These are phyloP conservation scores for Arabis alpina DNA, from an alignment of 345 rosid genomes.

Conservation along the genomic window DNA sequence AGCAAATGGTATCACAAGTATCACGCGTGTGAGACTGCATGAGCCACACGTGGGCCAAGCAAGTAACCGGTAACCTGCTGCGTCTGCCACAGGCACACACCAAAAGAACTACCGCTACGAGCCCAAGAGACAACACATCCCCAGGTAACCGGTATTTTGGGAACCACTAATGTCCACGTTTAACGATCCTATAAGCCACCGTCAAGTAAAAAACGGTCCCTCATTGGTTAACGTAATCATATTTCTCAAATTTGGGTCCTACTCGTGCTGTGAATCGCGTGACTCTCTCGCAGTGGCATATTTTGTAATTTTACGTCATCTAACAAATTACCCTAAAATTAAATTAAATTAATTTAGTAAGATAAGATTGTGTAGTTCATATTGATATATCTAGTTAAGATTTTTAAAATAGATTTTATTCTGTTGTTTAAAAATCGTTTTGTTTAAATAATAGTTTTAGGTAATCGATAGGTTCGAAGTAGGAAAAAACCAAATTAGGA, in stretches of 20 bases:
- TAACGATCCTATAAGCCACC: not conserved
- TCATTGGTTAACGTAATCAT: conserved; percentile 37
- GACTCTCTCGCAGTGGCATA: conserved; percentile 35
- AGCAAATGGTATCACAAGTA: conserved; percentile 36
- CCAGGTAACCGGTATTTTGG: conserved; percentile 36
- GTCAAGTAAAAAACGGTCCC: conserved; percentile 17
- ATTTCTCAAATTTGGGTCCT: conserved; percentile 14
- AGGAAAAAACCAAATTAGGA: not conserved
- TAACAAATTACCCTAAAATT: not conserved
- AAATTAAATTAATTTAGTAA: not conserved
- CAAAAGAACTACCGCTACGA: conserved; percentile 27
- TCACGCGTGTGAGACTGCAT: conserved; percentile 48
- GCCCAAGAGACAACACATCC: conserved; percentile 28
- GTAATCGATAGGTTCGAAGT: not conserved
- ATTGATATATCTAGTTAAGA: not conserved
- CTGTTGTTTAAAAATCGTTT: not conserved
- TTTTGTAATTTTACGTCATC: not conserved
- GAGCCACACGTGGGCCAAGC: conserved; percentile 48
- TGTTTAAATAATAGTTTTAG: not conserved
- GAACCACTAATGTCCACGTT: conserved; percentile 18
- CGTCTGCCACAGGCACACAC: conserved; percentile 1
- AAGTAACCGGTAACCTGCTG: conserved; percentile 41
- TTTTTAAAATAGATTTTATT: not conserved
- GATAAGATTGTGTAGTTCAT: not conserved
- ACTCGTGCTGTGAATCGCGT: conserved; percentile 31